Percentiles rank a stretch among this genome's conserved stretches.
Evolutionary conservation across 2,329 filamentous ascomycete genomes (phyloP).

Genomic region (Coniella lustricola): DNA sequence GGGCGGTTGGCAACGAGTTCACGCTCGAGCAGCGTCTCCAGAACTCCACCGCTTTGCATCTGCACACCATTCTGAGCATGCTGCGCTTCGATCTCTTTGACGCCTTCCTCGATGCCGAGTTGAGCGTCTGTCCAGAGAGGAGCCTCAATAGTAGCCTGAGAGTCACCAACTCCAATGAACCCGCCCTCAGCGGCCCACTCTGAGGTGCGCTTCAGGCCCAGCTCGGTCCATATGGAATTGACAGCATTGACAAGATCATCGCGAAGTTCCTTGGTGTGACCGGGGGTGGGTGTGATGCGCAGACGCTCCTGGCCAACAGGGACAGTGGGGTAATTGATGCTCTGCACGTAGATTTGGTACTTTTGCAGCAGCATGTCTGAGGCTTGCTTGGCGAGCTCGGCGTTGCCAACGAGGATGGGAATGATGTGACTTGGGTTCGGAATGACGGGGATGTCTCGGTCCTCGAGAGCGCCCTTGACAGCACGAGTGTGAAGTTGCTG

Average conservation of each 20-base stretch:
- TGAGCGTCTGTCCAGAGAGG: constrained; percentile 92
- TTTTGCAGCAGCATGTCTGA: constrained; percentile 87
- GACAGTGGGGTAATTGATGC: constrained; percentile 98
- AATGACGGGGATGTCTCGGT: constrained; percentile 86
- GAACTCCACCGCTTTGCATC: constrained; percentile 35
- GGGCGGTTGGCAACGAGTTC: constrained; percentile 33
- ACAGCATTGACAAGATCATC: constrained; percentile 79
- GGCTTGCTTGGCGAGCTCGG: constrained; percentile 83
- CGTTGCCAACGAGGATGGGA: constrained; percentile 87
- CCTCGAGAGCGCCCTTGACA: constrained; percentile 76
- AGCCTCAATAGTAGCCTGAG: constrained; percentile 50
- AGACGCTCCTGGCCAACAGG: constrained; percentile 96
- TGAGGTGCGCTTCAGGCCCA: constrained; percentile 85
- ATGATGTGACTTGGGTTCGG: constrained; percentile 97
- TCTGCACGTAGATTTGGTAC: constrained; percentile 93
- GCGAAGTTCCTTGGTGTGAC: constrained; percentile 77
- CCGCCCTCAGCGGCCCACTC: constrained; percentile 89
- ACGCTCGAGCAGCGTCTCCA: constrained; percentile 53
- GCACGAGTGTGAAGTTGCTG: constrained; percentile 95
- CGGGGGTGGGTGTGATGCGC: constrained; percentile 91
- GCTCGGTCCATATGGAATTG: constrained; percentile 79
- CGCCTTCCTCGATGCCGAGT: constrained; percentile 65
- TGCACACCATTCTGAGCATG: constrained; percentile 24
- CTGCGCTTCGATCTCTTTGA: constrained; percentile 50
- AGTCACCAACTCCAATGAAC: constrained; percentile 86